Conservation (phyloP, 2,329 filamentous ascomycete species). For the Sarocladium kiliense region DNA sequence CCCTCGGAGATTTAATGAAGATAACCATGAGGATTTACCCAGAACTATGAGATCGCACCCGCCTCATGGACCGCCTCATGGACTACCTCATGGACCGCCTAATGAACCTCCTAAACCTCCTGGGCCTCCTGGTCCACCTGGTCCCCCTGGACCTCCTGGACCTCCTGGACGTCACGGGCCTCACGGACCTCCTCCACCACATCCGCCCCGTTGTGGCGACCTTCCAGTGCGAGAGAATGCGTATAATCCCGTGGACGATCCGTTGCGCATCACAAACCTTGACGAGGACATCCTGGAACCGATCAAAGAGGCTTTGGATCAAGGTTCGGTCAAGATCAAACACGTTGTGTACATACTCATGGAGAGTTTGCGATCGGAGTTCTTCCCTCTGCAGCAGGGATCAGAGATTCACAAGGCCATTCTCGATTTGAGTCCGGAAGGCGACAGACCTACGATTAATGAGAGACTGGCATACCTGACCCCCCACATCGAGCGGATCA, state of each 20-base stretch:
- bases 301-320: slow-evolving; percentile 12
- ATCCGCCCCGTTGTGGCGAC: slow-evolving; percentile 10
- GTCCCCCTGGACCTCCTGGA: slow-evolving; percentile 6
- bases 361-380: slow-evolving; percentile 24
- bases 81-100: neutral
- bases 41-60: neutral
- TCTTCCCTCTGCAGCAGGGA: slow-evolving; percentile 29
- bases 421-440: slow-evolving; percentile 16
- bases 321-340: slow-evolving; percentile 24
- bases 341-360: slow-evolving; percentile 29
- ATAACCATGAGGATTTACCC: slow-evolving; percentile 16
- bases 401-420: slow-evolving; percentile 23
- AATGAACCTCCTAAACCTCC: neutral
- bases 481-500: slow-evolving; percentile 18
- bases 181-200: neutral
- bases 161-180: neutral
- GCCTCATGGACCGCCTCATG: too few species aligned
- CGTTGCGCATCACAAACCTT: slow-evolving; percentile 27
- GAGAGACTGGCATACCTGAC: slow-evolving; percentile 18
- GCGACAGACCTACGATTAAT: slow-evolving; percentile 20
- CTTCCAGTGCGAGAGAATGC: neutral
- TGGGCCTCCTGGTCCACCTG: neutral
- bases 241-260: slow-evolving; percentile 25
- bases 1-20: slow-evolving; percentile 12
- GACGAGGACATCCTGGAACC: slow-evolving; percentile 18